phyloP scores from a whole-genome alignment of 352 stramenopile genomes.

The Salisapilia sapeloensis region DNA sequence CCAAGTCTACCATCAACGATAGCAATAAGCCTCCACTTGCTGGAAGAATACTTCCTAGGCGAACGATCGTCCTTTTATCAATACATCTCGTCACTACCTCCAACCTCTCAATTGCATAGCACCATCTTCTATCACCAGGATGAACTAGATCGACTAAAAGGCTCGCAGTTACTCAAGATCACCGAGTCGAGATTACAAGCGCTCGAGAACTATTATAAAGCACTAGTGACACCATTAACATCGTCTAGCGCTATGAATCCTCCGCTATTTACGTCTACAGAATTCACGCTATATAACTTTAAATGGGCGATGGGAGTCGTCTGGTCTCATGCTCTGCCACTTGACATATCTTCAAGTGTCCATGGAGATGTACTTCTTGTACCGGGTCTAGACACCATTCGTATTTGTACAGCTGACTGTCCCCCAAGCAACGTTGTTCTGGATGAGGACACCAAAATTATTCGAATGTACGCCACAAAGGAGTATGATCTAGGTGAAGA shows the following conservation, averaged over 20 bases:
- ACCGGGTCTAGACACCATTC: slow-evolving; percentile 19
- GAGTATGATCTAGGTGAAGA: slow-evolving; percentile 13
- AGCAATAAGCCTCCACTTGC: slow-evolving; percentile 17
- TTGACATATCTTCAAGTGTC: slow-evolving; percentile 1
- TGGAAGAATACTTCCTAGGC: slow-evolving; percentile 22
- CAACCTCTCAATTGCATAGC: slow-evolving; percentile 10
- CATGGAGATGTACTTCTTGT: slow-evolving; percentile 16
- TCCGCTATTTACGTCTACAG: slow-evolving; percentile 17
- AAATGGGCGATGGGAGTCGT: slow-evolving; percentile 25
- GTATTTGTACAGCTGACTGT: slow-evolving; percentile 17
- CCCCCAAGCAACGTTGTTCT: slow-evolving; percentile 10
- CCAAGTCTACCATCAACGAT: slow-evolving; percentile 21
- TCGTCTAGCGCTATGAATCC: slow-evolving; percentile 13
- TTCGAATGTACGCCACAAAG: slow-evolving; percentile 14
- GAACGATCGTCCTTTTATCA: slow-evolving; percentile 17
- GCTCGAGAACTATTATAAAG: slow-evolving; percentile 19
- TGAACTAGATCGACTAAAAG: slow-evolving; percentile 12
- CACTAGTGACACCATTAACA: slow-evolving; percentile 14
- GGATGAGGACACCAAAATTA: slow-evolving; percentile 5
- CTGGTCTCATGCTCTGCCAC: slow-evolving; percentile 16
- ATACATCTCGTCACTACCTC: slow-evolving; percentile 11
- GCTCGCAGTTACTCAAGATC: slow-evolving; percentile 18
- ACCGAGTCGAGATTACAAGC: slow-evolving; percentile 10
- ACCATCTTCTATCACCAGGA: slow-evolving; percentile 20
- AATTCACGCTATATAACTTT: slow-evolving; percentile 26